phyloP scores from a whole-genome alignment of 139 green algal species.

The Chara braunii region DNA sequence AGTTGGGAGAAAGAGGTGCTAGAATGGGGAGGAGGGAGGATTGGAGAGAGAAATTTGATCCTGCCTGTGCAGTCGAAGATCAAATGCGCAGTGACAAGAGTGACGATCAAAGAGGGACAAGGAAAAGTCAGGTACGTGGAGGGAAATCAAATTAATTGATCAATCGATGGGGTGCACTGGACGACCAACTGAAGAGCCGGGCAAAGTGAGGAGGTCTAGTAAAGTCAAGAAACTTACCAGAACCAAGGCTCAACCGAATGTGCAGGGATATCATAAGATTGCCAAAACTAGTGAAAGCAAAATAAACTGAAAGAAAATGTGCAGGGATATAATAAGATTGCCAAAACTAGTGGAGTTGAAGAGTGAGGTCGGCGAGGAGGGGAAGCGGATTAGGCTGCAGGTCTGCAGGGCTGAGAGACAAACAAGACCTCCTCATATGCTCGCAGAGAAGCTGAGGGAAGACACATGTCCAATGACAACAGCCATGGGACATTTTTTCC shows the following conservation, averaged over 20 bases:
- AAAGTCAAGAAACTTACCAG: conserved; percentile 16
- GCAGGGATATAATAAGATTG: conserved; percentile 11
- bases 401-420: too few species aligned
- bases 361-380: conserved; percentile 1
- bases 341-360: conserved; percentile 36
- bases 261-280: not conserved
- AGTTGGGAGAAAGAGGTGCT: too few species aligned
- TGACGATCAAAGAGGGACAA: too few species aligned
- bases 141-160: too few species aligned
- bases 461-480: conserved; percentile 54
- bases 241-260: conserved; percentile 4
- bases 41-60: too few species aligned
- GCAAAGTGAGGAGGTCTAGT: too few species aligned
- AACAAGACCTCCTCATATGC: conserved; percentile 44
- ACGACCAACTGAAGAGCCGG: too few species aligned
- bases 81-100: too few species aligned
- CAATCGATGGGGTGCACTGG: too few species aligned
- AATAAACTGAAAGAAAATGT: conserved; percentile 16
- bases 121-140: too few species aligned
- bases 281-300: not conserved
- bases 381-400: not conserved
- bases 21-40: too few species aligned
- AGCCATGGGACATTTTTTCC: conserved; percentile 29
- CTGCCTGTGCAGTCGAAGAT: too few species aligned
- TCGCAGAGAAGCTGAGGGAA: conserved; percentile 65